Evolutionary conservation across 2,329 filamentous ascomycete species (phyloP).

Genomic region (Tothia fuscella): DNA sequence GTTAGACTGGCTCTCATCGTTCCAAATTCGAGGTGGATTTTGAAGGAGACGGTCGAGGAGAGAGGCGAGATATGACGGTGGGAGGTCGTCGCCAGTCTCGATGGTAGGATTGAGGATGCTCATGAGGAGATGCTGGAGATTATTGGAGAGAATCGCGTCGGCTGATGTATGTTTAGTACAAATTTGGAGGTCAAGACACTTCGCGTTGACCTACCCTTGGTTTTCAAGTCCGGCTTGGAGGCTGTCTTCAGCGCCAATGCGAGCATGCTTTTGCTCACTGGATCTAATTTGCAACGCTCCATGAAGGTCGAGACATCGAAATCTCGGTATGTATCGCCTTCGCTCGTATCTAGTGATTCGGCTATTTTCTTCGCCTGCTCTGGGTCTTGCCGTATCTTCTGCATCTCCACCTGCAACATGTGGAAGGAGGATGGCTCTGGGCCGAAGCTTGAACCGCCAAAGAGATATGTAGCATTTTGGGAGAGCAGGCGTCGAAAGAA

Average conservation of each 20-base stretch:
- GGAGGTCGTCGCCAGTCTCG: conserved; percentile 53
- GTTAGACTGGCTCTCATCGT: conserved; percentile 60
- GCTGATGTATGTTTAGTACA: conserved; percentile 39
- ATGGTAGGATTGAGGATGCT: conserved; percentile 51
- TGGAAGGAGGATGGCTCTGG: conserved; percentile 71
- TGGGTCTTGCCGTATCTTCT: conserved; percentile 68
- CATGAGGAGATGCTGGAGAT: conserved; percentile 65
- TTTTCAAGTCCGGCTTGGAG: conserved; percentile 69
- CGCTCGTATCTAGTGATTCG: conserved; percentile 79
- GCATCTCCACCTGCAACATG: conserved; percentile 70
- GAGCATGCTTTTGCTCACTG: conserved; percentile 74
- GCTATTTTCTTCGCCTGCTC: conserved; percentile 84
- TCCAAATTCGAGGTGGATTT: conserved; percentile 77
- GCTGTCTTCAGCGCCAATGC: conserved; percentile 79
- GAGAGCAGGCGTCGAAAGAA: conserved; percentile 89
- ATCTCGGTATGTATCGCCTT: conserved; percentile 87
- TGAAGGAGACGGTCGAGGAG: conserved; percentile 80
- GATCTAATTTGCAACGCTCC: conserved; percentile 89
- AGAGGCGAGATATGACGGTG: conserved; percentile 58
- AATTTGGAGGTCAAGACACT: background rate
- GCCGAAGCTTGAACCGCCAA: conserved; percentile 59
- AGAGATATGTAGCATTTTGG: conserved; percentile 84
- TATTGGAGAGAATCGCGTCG: conserved; percentile 77
- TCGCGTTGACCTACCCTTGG: conserved; percentile 56
- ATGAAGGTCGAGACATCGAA: conserved; percentile 94